Conservation (phyloP, 768 basidiomycete genomes). For the Suillus americanus region DNA sequence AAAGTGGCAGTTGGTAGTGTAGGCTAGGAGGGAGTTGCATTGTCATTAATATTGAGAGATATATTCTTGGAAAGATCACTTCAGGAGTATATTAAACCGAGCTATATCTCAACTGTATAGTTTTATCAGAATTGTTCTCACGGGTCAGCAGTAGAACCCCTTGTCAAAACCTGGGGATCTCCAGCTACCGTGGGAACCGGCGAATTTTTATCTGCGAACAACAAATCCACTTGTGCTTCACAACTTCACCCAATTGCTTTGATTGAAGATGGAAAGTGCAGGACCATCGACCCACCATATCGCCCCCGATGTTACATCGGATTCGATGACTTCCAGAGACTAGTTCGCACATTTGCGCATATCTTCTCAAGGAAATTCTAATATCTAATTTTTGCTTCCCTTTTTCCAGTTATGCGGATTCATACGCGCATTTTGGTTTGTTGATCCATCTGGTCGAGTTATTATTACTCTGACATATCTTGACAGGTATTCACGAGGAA, state of each 20-base stretch:
- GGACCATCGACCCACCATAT: constrained; percentile 25
- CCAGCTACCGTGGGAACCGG: constrained; percentile 10
- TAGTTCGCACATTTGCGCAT: constrained; percentile 60
- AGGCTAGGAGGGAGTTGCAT: too few species aligned
- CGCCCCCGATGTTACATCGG: constrained; percentile 16
- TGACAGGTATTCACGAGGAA: constrained; percentile 93
- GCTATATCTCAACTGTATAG: background rate
- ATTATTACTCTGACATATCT: background rate
- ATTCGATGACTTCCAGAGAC: constrained; percentile 82
- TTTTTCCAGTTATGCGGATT: constrained; percentile 83
- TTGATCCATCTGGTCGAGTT: constrained; percentile 9
- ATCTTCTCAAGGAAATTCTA: constrained; percentile 32
- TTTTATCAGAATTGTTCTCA: background rate
- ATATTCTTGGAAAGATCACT: background rate
- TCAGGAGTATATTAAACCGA: too few species aligned
- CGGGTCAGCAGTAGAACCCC: background rate
- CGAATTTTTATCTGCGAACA: background rate
- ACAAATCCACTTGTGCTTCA: background rate
- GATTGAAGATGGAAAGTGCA: constrained; percentile 29
- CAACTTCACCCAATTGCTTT: constrained; percentile 1
- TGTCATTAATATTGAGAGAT: background rate
- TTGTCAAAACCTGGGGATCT: background rate
- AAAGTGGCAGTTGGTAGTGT: background rate
- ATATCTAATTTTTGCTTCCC: constrained; percentile 33
- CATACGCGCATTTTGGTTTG: constrained; percentile 92